A percentile compares a stretch with the other conserved stretches of the same genome.
Evolutionary conservation across 192 early-diverging fungal species (phyloP).

Genomic region (Spizellomyces sp.): DNA sequence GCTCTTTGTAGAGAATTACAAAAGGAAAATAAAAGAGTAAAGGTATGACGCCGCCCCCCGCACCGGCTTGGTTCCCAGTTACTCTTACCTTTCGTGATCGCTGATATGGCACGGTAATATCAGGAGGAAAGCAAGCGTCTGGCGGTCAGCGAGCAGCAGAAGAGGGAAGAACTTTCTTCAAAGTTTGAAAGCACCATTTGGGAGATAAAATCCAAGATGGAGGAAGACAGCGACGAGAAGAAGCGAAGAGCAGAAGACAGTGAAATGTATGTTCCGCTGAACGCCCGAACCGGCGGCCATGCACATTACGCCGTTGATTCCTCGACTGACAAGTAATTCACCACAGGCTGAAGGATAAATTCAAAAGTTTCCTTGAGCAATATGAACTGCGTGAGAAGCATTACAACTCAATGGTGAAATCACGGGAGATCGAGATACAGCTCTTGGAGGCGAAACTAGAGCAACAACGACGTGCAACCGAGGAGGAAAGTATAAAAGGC

Average conservation of each 20-base stretch:
- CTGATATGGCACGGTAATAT: not conserved
- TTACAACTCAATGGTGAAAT: slow-evolving; percentile 57
- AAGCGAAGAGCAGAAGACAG: slow-evolving; percentile 45
- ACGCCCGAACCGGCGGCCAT: not conserved
- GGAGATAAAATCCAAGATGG: slow-evolving; percentile 62
- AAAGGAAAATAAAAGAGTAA: slow-evolving; percentile 57
- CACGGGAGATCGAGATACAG: slow-evolving; percentile 62
- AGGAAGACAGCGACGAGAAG: slow-evolving; percentile 46
- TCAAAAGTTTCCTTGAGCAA: slow-evolving; percentile 62
- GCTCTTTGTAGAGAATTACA: slow-evolving; percentile 63
- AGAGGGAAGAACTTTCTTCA: slow-evolving; percentile 57
- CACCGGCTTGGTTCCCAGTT: not conserved
- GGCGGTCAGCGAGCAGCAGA: slow-evolving; percentile 50
- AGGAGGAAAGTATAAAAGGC: slow-evolving; percentile 42
- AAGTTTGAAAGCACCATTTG: slow-evolving; percentile 63
- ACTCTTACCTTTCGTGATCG: too few species aligned
- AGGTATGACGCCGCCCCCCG: slow-evolving; percentile 34
- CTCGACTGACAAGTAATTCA: slow-evolving; percentile 14
- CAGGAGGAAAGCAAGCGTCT: slow-evolving; percentile 54
- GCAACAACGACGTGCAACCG: slow-evolving; percentile 43
- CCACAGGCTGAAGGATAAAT: slow-evolving; percentile 58
- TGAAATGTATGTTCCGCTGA: slow-evolving; percentile 41
- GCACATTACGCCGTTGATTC: not conserved
- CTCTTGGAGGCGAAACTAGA: slow-evolving; percentile 59
- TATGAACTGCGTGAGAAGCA: slow-evolving; percentile 65